Base-by-base conservation (phyloP, 352 stramenopile species). In the Aphanomyces astaci region DNA sequence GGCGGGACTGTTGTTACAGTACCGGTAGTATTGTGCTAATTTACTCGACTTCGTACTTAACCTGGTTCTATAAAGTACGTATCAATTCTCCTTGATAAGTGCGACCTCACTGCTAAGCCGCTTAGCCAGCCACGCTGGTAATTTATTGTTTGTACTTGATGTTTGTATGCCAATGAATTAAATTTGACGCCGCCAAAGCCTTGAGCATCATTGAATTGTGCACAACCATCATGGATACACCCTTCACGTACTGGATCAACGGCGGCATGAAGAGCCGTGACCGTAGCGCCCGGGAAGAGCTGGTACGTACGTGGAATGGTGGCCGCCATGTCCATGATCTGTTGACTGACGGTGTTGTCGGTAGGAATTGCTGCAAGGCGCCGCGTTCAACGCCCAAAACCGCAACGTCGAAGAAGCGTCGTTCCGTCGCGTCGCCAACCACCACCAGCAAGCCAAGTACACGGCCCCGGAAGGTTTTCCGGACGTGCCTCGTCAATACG, bases 401-500 rank as follows among this genome's bases (percentile, higher is more conserved):
- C 62, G 62, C 27, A 19, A 60, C 27, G 32, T 39, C 40, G 62
- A 68, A 45, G 62, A 68, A 45, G 19, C 1, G 0, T 27, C 33
- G 13, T 56, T 43, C n/a, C 62, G 51, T n/a, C 62, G 62, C 39
- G 13, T n/a, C 28, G 33, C 40, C 25, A 52, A 31, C 24, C 39
- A 25, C n/a, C 62, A 68, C 39, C 62, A 59, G 28, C n/a, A 51
- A 43, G 33, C 39, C 62, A 68, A 62, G 51, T 68, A 62, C 62
- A 68, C 62, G 43, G 19, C 19, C 17, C 43, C 62, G 19, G 62
- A 68, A 66, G 57, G 57, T 19, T 87, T 87, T 67, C 75, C 82
- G 39, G 81, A 94, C 71, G 75, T 94, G 15, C 84, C 86, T 31
- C 86, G 86, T 36, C 86, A 87, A 76, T 94, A 87, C 75, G 79